Evolutionary conservation across 768 basidiomycete genomes (phyloP), one percentile per base, ranked within the genome.

Genomic region (Agrocybe praecox): DNA sequence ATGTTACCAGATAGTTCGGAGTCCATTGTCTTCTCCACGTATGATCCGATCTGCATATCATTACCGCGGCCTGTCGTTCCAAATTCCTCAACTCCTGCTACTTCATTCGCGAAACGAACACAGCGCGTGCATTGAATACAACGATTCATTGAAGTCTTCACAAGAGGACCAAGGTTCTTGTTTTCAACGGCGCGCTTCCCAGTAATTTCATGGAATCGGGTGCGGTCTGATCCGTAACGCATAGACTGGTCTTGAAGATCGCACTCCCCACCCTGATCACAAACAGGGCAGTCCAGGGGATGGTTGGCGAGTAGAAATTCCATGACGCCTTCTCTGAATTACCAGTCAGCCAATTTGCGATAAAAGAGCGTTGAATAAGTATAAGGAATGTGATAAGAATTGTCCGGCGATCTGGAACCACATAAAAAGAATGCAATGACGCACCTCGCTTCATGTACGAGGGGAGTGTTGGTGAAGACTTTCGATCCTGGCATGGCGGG

Each of bases 61-160:
- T 99, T 98, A 48, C 97, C 97, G 58, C 96, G 89, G 11, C 97
- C 97, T 2, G 95, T 96, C 2, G 95, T 95, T 44, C 97, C 97
- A 21, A 99, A 79, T 65, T 98, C 96, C 75, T 98, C 95, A 8
- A 98, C 95, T 53, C 97, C 97, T 1, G 97, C 97, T 45, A 98
- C 96, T 71, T 99, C 97, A 75, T 98, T 99, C 24, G 97, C 96
- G 69, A 99, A 99, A 49, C 97, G 92, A 23, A 98, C 92, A 74
- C 97, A 99, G 57, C 97, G 94, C 5, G 97, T 99, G 77, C 97
- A 99, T 73, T 99, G 97, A 65, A 99, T 98, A 76, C 97, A 98
- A 36, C 97, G 88, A 75, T 93, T 97, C 96, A 98, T 98, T 56
- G 89, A 92, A 1, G 96, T 98, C 81, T 98, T 98, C 71, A 99